phyloP scores from a whole-genome alignment of 2,329 filamentous ascomycete genomes.

The Trichoderma harzianum region DNA sequence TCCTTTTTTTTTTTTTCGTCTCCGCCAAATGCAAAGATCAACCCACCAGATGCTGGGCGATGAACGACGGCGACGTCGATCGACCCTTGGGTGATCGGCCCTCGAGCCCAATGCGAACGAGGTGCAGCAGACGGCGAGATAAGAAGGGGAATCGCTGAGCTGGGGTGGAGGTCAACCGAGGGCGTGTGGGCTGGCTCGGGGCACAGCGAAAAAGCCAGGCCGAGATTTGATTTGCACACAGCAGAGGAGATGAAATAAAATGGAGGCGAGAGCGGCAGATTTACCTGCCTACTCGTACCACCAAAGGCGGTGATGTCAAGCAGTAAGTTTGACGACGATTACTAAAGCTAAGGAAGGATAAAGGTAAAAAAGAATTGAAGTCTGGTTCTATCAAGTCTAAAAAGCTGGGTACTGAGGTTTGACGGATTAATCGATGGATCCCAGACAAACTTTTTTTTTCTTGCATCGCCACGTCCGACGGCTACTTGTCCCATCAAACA shows the following conservation, averaged over 20 bases:
- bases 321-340: background rate
- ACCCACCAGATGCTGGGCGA: background rate
- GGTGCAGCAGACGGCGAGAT: background rate
- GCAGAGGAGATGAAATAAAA: background rate
- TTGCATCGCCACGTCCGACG: background rate
- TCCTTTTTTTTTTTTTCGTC: background rate
- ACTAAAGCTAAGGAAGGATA: background rate
- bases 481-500: background rate
- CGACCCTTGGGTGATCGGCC: conserved; percentile 6
- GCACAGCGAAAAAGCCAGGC: conserved; percentile 2
- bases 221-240: background rate
- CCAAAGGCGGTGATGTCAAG: background rate
- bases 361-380: background rate
- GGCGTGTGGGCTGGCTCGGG: background rate
- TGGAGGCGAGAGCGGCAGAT: background rate
- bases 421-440: background rate
- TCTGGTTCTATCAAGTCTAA: background rate
- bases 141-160: conserved; percentile 1
- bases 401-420: background rate
- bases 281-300: background rate
- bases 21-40: background rate
- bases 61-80: background rate
- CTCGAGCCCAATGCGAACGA: conserved; percentile 2
- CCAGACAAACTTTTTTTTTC: background rate
- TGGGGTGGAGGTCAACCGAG: conserved; percentile 3